phyloP scores from a whole-genome alignment of 345 rosid genomes.

The Lepidium didymum region DNA sequence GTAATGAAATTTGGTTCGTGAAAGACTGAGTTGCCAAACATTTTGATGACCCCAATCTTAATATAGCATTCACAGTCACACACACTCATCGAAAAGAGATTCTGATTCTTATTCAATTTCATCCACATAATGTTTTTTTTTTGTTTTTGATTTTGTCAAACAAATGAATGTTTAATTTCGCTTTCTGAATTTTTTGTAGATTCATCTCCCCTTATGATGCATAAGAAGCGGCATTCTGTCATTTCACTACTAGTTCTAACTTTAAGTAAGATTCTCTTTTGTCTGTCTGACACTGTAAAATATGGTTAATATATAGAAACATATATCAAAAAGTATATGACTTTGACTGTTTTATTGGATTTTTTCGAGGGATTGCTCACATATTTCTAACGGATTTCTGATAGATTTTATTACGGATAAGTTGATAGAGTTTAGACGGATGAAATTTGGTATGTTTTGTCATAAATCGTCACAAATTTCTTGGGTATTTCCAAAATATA shows the following conservation, averaged over 20 bases:
- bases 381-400: too few species aligned
- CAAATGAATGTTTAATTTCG: neutral
- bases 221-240: conserved; percentile 3
- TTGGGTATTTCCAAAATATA: too few species aligned
- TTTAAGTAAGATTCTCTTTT: neutral
- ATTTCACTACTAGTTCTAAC: neutral
- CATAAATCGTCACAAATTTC: too few species aligned
- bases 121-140: neutral
- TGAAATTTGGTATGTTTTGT: too few species aligned
- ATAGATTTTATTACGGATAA: too few species aligned
- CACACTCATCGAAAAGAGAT: conserved; percentile 16
- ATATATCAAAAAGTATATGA: too few species aligned
- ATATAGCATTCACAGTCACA: conserved; percentile 4
- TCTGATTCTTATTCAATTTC: conserved; percentile 19
- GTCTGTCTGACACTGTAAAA: neutral
- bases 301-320: neutral
- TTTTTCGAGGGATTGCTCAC: too few species aligned
- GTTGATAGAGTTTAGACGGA: too few species aligned
- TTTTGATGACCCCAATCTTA: conserved; percentile 16
- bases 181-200: neutral
- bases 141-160: neutral
- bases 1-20: conserved; percentile 20
- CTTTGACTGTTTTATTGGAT: too few species aligned
- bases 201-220: conserved; percentile 19
- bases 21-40: neutral